Evolutionary conservation across 768 basidiomycete genomes (phyloP), one percentile per base, ranked within the genome.

Genomic region (Leccinum subgranulosum): DNA sequence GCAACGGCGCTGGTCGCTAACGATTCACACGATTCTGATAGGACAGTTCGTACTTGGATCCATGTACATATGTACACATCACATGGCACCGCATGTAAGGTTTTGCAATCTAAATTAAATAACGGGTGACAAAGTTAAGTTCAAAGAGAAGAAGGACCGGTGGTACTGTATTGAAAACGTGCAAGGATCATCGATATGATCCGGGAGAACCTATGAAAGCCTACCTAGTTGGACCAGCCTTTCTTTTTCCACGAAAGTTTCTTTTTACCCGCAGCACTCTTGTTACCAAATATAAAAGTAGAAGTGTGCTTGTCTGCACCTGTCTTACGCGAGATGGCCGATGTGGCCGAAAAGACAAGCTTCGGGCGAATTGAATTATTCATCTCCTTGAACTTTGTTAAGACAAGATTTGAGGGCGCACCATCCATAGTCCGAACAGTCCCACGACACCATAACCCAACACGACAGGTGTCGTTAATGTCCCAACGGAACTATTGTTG

Each of bases 221-320:
- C 54, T 64, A 60, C 63, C 25, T 48, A 28, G 14, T 70, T 60
- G 49, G 55, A 53, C 59, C 76, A 76, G 58, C 23, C 23, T 23
- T 76, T 69, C 63, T 69, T 79, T 68, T 75, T 81, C 83, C 81
- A 83, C 55, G 73, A 66, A 31, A 31, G 31, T 71, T 79, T 85
- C 73, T 86, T 88, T 69, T 81, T 80, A 23, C 74, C 74, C 8
- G 87, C 86, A 17, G 86, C 81, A 48, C 73, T 73, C 62, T 81
- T 87, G 75, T 91, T 93, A 3, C 87, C 83, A 67, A 93, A 93
- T 21, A 92, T 74, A 70, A 92, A 92, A 5, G 84, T 67, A 15
- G 89, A 91, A 4, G 90, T 93, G 60, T 82, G 83, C 66, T 92
- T 92, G 73, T 92, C 89, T 19, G 89, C 86, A 17, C 90, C 91